These are phyloP conservation scores for Kodamaea plutei DNA, from an alignment of 1,139 yeast species.

Conservation along the genomic window DNA sequence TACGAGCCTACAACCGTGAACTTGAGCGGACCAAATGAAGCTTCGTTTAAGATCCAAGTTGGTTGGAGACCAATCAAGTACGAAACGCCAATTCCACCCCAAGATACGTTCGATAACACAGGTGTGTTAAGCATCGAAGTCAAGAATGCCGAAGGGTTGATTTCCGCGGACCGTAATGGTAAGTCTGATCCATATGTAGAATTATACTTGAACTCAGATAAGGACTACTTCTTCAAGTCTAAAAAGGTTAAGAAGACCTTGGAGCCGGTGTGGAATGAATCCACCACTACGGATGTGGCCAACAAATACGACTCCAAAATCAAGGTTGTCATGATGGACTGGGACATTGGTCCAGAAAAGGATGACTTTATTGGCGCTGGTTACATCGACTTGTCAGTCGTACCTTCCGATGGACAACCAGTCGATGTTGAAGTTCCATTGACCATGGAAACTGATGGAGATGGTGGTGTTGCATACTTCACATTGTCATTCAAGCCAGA, in stretches of 20 bases:
- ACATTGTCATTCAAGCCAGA: conserved; percentile 65
- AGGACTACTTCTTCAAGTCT: conserved; percentile 62
- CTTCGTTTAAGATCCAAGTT: conserved; percentile 54
- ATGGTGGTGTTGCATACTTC: conserved; percentile 62
- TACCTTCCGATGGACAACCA: conserved; percentile 53
- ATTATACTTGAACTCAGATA: conserved; percentile 58
- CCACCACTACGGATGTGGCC: conserved; percentile 45
- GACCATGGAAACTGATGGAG: conserved; percentile 49
- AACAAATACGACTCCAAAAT: conserved; percentile 62
- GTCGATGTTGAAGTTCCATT: conserved; percentile 53
- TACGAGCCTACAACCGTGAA: conserved; percentile 47
- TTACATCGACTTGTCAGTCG: conserved; percentile 51
- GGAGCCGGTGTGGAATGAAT: conserved; percentile 83
- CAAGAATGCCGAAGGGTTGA: conserved; percentile 62
- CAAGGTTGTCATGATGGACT: conserved; percentile 63
- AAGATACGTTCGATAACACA: conserved; percentile 70
- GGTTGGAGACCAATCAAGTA: conserved; percentile 75
- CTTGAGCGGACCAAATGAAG: conserved; percentile 50
- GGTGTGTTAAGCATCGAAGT: conserved; percentile 70
- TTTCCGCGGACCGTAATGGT: conserved; percentile 85
- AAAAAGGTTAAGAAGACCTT: conserved; percentile 81
- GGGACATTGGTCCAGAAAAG: conserved; percentile 87
- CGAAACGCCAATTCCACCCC: conserved; percentile 58
- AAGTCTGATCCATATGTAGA: conserved; percentile 88
- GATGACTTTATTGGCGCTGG: conserved; percentile 80